phyloP scores from a whole-genome alignment of 345 rosid species.

The Boechera divaricarpa region DNA sequence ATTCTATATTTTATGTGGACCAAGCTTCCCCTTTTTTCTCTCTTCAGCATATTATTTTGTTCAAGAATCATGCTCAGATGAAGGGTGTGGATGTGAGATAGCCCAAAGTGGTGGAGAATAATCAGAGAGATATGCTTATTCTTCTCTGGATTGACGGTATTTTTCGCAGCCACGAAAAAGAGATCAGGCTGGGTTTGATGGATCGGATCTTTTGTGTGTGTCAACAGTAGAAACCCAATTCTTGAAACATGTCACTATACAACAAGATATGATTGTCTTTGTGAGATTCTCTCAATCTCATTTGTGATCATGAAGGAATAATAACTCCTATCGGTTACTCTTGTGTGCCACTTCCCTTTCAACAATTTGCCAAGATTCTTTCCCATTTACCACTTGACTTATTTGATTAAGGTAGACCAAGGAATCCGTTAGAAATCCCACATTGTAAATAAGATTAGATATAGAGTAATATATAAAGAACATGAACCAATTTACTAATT shows the following conservation, averaged over 20 bases:
- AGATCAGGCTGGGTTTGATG: constrained; percentile 9
- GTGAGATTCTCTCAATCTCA: constrained; percentile 41
- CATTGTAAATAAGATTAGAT: background rate
- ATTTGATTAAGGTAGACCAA: constrained; percentile 17
- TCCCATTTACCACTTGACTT: background rate
- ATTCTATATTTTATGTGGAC: constrained; percentile 34
- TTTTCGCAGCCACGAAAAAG: constrained; percentile 16
- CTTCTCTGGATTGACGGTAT: constrained; percentile 39
- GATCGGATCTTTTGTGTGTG: constrained; percentile 14
- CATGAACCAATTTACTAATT: background rate
- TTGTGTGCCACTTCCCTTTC: constrained; percentile 19
- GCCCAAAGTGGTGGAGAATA: constrained; percentile 40
- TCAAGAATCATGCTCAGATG: constrained; percentile 35
- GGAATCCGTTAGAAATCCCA: background rate
- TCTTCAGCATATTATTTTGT: constrained; percentile 29
- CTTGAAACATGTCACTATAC: constrained; percentile 42
- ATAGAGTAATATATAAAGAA: background rate
- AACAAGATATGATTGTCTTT: constrained; percentile 40
- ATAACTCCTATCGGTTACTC: constrained; percentile 4
- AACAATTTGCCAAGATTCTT: constrained; percentile 35
- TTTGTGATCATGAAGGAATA: constrained; percentile 41
- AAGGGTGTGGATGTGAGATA: constrained; percentile 41
- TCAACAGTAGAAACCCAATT: constrained; percentile 5
- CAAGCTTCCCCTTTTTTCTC: constrained; percentile 23
- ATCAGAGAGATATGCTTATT: constrained; percentile 44